Base-by-base conservation (phyloP, 306 rosid species). In the Casuarina equisetifolia region DNA sequence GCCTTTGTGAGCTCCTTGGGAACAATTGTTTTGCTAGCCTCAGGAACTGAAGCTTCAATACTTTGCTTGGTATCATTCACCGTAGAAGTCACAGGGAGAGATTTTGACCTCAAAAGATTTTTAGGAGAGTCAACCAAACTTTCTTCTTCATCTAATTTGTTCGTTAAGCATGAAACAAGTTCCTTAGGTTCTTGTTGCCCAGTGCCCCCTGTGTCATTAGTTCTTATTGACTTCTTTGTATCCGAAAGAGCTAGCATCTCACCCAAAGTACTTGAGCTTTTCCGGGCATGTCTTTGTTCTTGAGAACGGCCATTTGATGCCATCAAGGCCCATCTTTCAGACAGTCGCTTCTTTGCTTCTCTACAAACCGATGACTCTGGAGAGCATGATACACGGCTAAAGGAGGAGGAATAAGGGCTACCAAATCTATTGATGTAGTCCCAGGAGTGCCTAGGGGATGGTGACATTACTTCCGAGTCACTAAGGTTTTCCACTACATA, bases 291-390 rank as follows among this genome's bases (percentile, higher is more conserved):
- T 71, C 87, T 86, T 77, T 83, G 92, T 71, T 93, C 96, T 72
- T 86, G 94, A 80, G 80, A 75, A 52, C 63, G 77, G 70, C 85
- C 91, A 71, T 75, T 84, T 45, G 91, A 90, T 81, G 91, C 75
- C 87, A 96, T 81, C 85, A 90, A 81, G 66, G 86, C 86, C 99
- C 99, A 96, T 87, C 98, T 88, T 89, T 96, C 98, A 40, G 97
- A 91, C 6, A 96, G 91, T 50, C 98, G 79, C 90, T 89, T 92
- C 91, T 93, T 96, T 19, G 99, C 99, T 79, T 96, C 99, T 76
- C 89, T 90, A 86, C 96, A 88, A 44, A 95, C 98, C 17, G 91
- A 87, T 75, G 99, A 92, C 69, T 95, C 98, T 3, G 97, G 93
- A 79, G 98, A 95, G 83, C 93, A 88, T 0, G 97, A 83, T 36